Conservation (phyloP, 495 filamentous ascomycete genomes). For the Aspergillus campestris region DNA sequence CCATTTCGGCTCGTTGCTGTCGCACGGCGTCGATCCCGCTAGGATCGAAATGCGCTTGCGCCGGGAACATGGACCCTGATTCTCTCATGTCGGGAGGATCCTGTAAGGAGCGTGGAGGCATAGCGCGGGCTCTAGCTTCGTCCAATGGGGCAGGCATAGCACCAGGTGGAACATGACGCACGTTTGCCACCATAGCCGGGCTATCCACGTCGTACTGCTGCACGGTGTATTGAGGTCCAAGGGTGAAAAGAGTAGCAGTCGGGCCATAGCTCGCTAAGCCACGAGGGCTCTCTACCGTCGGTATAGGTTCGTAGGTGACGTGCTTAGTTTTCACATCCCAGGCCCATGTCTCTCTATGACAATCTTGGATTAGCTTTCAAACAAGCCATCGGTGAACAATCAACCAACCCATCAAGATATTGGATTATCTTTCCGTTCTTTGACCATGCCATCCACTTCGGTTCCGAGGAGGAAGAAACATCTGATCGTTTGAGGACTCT, state of each 20-base stretch:
- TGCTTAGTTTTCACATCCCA: conserved; percentile 98
- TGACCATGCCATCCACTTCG: conserved; percentile 97
- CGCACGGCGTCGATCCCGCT: conserved; percentile 34
- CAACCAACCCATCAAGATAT: conserved; percentile 80
- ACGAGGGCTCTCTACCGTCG: conserved; percentile 70
- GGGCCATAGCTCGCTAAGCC: conserved; percentile 85
- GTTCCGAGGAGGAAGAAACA: conserved; percentile 55
- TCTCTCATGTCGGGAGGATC: conserved; percentile 32
- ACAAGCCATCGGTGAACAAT: background rate
- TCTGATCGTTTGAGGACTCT: conserved; percentile 77
- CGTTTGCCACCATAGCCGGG: conserved; percentile 68
- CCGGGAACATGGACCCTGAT: conserved; percentile 5
- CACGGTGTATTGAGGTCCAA: conserved; percentile 77
- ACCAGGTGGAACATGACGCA: conserved; percentile 70
- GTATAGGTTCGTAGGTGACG: conserved; percentile 78
- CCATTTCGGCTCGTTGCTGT: conserved; percentile 48
- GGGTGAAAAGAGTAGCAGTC: conserved; percentile 83
- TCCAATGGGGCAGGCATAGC: conserved; percentile 75
- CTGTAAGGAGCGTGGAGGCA: conserved; percentile 25
- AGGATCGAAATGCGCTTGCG: conserved; percentile 36
- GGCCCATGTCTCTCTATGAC: conserved; percentile 70
- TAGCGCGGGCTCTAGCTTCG: conserved; percentile 32
- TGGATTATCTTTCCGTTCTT: conserved; percentile 96
- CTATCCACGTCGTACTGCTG: conserved; percentile 93
- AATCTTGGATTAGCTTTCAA: conserved; percentile 6